Conservation (phyloP, 148 eudicot species). For the Amaranthus palmeri region DNA sequence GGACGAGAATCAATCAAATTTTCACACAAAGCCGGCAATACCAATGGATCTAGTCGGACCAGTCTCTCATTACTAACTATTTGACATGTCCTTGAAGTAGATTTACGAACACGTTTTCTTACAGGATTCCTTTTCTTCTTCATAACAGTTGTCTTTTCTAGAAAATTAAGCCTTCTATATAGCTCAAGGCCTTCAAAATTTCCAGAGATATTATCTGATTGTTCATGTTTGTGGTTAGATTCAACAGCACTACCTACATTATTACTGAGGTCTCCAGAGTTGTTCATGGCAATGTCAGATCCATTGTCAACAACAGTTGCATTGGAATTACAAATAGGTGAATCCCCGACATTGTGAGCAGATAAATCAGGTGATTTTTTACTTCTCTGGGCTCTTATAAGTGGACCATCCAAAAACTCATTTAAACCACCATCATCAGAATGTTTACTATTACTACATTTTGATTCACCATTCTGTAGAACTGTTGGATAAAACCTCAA, state of each 20-base stretch:
- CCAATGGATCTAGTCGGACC: constrained; percentile 18
- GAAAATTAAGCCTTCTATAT: constrained; percentile 58
- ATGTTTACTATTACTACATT: constrained; percentile 30
- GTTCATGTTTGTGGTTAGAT: constrained; percentile 43
- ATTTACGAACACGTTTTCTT: constrained; percentile 51
- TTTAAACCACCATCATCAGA: constrained; percentile 34
- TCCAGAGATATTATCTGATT: constrained; percentile 33
- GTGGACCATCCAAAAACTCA: constrained; percentile 43
- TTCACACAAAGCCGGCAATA: constrained; percentile 27
- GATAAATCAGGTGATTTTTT: constrained; percentile 51
- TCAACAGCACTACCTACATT: constrained; percentile 60
- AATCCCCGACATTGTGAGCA: constrained; percentile 33
- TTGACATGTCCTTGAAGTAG: constrained; percentile 29
- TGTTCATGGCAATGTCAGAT: constrained; percentile 54
- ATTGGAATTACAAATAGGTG: constrained; percentile 50
- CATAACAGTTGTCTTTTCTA: constrained; percentile 36
- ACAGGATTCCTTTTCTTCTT: constrained; percentile 84
- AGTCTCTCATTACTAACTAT: constrained; percentile 30
- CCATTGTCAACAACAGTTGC: constrained; percentile 55
- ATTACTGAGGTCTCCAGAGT: constrained; percentile 50
- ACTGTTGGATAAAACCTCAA: constrained; percentile 36
- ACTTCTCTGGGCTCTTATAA: constrained; percentile 56
- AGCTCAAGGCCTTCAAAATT: constrained; percentile 46
- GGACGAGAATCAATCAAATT: constrained; percentile 28
- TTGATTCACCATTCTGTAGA: constrained; percentile 29